Conservation (phyloP, 768 basidiomycete species). For the Amanita thiersii region DNA sequence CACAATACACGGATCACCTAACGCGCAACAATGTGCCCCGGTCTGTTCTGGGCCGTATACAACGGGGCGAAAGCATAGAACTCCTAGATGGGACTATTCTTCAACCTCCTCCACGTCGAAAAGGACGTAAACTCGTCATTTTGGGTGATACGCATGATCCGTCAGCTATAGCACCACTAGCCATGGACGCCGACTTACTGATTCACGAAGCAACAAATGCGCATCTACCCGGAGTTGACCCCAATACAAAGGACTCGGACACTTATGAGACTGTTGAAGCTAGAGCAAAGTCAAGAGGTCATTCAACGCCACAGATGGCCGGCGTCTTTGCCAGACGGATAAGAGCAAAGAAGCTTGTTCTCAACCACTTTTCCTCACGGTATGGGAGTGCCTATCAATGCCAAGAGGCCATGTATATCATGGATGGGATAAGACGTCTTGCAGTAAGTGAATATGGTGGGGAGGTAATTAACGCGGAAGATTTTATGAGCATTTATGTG, state of each 20-base stretch:
- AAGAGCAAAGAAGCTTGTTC: conserved; percentile 49
- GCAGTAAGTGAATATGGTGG: conserved; percentile 47
- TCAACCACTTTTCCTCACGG: conserved; percentile 84
- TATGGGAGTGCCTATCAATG: conserved; percentile 64
- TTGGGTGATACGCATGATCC: conserved; percentile 84
- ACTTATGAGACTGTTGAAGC: conserved; percentile 53
- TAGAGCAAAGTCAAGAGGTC: conserved; percentile 68
- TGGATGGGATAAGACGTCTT: conserved; percentile 53
- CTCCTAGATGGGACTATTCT: conserved; percentile 70
- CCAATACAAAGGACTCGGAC: conserved; percentile 49
- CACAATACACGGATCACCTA: conserved; percentile 58
- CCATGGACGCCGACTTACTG: conserved; percentile 60
- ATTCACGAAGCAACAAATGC: conserved; percentile 92
- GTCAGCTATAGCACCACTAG: conserved; percentile 52
- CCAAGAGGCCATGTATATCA: conserved; percentile 40
- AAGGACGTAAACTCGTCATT: conserved; percentile 71
- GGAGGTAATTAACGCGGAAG: conserved; percentile 63
- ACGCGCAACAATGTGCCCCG: conserved; percentile 64
- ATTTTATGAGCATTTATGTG: conserved; percentile 67
- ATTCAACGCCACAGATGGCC: conserved; percentile 91
- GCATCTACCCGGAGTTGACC: conserved; percentile 59
- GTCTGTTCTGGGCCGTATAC: conserved; percentile 57
- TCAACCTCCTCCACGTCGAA: conserved; percentile 53
- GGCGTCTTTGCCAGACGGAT: conserved; percentile 68
- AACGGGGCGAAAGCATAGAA: conserved; percentile 52